These are phyloP conservation scores for Fusarium sp. DNA, from an alignment of 2,329 filamentous ascomycete genomes.

Conservation along the genomic window DNA sequence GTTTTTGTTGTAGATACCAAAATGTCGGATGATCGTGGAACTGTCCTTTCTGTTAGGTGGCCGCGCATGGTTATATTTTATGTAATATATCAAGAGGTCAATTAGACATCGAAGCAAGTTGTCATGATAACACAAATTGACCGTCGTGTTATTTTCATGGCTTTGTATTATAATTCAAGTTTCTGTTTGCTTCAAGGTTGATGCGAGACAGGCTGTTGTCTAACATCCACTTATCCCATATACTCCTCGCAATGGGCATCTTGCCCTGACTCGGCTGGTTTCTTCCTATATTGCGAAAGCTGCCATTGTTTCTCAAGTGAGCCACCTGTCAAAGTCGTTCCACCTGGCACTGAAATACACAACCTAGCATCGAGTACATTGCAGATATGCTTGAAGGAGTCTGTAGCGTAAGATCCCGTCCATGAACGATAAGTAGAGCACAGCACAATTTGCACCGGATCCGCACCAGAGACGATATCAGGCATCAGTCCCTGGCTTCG, in stretches of 20 bases:
- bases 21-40: neutral
- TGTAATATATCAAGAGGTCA: neutral
- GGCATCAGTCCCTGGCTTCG: neutral
- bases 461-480: neutral
- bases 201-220: fast-evolving
- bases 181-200: fast-evolving
- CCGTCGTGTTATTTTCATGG: fast-evolving
- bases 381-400: neutral
- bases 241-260: neutral
- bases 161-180: too few relatives aligned
- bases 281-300: neutral
- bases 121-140: neutral
- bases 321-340: neutral
- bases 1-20: neutral
- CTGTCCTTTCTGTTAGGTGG: slow-evolving; percentile 51
- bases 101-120: neutral
- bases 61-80: slow-evolving; percentile 41
- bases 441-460: neutral
- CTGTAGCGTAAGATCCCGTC: neutral
- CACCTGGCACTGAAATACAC: neutral
- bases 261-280: neutral
- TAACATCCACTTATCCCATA: neutral
- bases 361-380: neutral
- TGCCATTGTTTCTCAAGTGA: neutral
- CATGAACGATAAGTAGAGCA: neutral